Base-by-base conservation (phyloP, 352 stramenopile genomes). In the Phytophthora colocasiae region DNA sequence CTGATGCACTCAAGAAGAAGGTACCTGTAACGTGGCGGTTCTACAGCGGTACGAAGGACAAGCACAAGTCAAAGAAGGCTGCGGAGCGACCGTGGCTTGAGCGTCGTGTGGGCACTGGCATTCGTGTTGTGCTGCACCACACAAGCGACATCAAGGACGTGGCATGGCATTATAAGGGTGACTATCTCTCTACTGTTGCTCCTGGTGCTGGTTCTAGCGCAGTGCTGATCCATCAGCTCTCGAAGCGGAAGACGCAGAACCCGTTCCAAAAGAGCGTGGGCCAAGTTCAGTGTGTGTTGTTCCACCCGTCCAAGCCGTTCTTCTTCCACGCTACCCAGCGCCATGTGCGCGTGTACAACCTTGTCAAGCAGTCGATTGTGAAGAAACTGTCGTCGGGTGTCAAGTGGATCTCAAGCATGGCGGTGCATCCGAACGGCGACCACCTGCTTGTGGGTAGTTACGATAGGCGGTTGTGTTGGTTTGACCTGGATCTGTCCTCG, bases 291-390 rank as follows among this genome's bases (percentile, higher is more conserved):
- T 86, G 88, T 43, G 95, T 99, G 38, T 90, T 95, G 10, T 99
- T 99, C 85, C 98, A 99, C 78, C 97, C 97, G 39, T 96, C 90
- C 57, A 99, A 99, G 83, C 98, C 98, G 6, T 99, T 99, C 75
- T 95, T 99, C 64, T 99, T 99, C 83, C 96, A 99, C 29, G 98
- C 98, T 6, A 99, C 95, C n/a, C 97, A 99, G 75, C 93, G 97
- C 59, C 89, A 99, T 71, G 97, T 99, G 49, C 93, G 97, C 55
- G 84, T 99, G 19, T 99, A 99, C 87, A 98, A 99, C 81, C 83
- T 99, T 10, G 90, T 99, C 46, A 98, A 99, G 75, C 97, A 99
- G 75, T 83, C 83, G n/a, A 92, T 96, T 66, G 85, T 99, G 26
- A 99, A 99, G 80, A 98, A 98, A 72, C 81, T 99, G n/a, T 89